phyloP scores from a whole-genome alignment of 768 basidiomycete species.

The Sutorius australiensis region DNA sequence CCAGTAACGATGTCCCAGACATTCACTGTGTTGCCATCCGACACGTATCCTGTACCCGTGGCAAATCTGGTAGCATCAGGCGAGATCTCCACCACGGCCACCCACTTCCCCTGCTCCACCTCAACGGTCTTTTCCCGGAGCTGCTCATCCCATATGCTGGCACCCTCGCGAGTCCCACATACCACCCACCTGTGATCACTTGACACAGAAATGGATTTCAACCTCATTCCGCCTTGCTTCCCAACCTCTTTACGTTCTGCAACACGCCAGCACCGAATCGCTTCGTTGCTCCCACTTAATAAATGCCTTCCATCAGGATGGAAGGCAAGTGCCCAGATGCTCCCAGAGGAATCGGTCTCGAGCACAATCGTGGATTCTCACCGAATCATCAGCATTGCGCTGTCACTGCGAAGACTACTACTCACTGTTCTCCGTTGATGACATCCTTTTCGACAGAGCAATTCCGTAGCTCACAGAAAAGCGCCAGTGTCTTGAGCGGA shows the following conservation, averaged over 20 bases:
- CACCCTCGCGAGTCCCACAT: neutral
- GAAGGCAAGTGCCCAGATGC: no score
- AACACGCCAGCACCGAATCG: neutral
- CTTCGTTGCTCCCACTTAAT: neutral
- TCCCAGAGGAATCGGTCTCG: no score
- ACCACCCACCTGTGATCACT: neutral
- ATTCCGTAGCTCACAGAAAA: no score
- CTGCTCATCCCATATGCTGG: neutral
- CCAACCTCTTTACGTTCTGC: neutral
- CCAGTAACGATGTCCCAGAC: neutral
- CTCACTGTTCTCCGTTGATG: no score
- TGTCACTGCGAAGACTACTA: no score
- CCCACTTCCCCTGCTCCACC: neutral
- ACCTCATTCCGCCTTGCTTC: neutral
- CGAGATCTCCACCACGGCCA: neutral
- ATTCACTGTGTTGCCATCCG: neutral
- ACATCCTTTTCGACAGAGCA: no score
- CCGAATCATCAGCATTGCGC: no score
- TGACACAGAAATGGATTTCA: neutral
- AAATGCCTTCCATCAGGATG: neutral
- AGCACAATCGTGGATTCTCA: no score
- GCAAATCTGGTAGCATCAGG: neutral
- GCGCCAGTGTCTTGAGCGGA: no score
- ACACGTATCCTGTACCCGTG: neutral
- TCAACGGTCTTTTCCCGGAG: neutral